Conservation (phyloP, 192 early-diverging fungal genomes). For the Coemansia sp. region DNA sequence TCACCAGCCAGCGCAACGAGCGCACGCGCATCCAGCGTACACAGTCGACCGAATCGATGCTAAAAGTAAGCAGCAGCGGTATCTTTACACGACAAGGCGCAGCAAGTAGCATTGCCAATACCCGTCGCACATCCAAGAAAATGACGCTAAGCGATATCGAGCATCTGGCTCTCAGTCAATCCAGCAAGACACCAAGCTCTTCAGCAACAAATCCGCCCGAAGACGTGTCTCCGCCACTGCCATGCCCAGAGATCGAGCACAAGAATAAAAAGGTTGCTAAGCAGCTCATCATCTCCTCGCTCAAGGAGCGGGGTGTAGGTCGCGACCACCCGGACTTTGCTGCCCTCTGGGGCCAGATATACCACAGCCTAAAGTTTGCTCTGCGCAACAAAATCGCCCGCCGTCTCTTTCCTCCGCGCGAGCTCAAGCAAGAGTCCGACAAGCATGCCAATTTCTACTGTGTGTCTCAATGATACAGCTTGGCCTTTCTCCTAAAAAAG, state of each 20-base stretch:
- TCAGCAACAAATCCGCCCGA: background rate
- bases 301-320: slow-evolving; percentile 42
- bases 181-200: background rate
- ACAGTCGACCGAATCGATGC: slow-evolving; percentile 27
- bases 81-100: slow-evolving; percentile 8
- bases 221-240: background rate
- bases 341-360: slow-evolving; percentile 52
- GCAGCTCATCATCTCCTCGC: slow-evolving; percentile 47
- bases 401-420: slow-evolving; percentile 19
- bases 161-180: slow-evolving; percentile 11
- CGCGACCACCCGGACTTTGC: slow-evolving; percentile 46
- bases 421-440: slow-evolving; percentile 34
- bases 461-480: background rate
- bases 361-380: slow-evolving; percentile 51
- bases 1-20: slow-evolving; percentile 18
- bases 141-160: slow-evolving; percentile 51
- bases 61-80: background rate
- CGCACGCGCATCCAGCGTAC: slow-evolving; percentile 37
- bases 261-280: slow-evolving; percentile 47
- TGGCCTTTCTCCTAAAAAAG: background rate
- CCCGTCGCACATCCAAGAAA: slow-evolving; percentile 7
- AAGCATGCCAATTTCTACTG: slow-evolving; percentile 51
- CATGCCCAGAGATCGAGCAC: slow-evolving; percentile 18
- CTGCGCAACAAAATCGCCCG: slow-evolving; percentile 33
- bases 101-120: background rate